Percentiles rank a stretch among this genome's conserved stretches.
phyloP scores from a whole-genome alignment of 768 basidiomycete genomes.

The Auricularia sp. region DNA sequence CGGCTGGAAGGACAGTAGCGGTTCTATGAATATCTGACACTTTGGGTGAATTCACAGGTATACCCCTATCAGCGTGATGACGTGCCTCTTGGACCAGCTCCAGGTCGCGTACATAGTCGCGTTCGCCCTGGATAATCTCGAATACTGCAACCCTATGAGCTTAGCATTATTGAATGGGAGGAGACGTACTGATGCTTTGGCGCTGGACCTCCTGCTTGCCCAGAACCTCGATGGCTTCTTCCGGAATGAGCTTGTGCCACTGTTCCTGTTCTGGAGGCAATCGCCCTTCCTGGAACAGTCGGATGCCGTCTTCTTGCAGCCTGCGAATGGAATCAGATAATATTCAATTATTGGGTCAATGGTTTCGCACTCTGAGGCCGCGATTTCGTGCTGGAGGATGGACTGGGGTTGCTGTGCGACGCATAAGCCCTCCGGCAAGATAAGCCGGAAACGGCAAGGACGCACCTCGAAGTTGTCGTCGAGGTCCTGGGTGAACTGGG shows the following conservation, averaged over 20 bases:
- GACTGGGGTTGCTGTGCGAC: background rate
- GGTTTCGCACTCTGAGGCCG: slow-evolving; percentile 5
- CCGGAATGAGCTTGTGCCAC: slow-evolving; percentile 74
- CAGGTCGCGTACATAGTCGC: slow-evolving; percentile 79
- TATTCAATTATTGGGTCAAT: background rate
- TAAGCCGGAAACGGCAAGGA: background rate
- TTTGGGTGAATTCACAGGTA: slow-evolving; percentile 3
- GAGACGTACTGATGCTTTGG: slow-evolving; percentile 34
- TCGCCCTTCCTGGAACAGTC: slow-evolving; percentile 57
- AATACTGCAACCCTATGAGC: slow-evolving; percentile 44
- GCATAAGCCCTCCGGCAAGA: background rate
- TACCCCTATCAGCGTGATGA: background rate
- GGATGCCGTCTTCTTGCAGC: slow-evolving; percentile 45
- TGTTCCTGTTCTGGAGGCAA: slow-evolving; percentile 63
- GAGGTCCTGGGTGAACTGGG: background rate
- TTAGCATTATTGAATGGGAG: background rate
- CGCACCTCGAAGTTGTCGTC: background rate
- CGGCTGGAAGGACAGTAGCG: slow-evolving; percentile 50
- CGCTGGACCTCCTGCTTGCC: slow-evolving; percentile 72
- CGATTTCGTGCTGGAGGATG: background rate
- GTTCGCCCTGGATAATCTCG: slow-evolving; percentile 83
- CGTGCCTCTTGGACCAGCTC: slow-evolving; percentile 56
- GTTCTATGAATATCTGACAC: slow-evolving; percentile 60
- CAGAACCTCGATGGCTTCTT: slow-evolving; percentile 58
- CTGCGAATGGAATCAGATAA: background rate